These are phyloP conservation scores for Lablab purpureus DNA, from an alignment of 306 rosid species.

Conservation along the genomic window DNA sequence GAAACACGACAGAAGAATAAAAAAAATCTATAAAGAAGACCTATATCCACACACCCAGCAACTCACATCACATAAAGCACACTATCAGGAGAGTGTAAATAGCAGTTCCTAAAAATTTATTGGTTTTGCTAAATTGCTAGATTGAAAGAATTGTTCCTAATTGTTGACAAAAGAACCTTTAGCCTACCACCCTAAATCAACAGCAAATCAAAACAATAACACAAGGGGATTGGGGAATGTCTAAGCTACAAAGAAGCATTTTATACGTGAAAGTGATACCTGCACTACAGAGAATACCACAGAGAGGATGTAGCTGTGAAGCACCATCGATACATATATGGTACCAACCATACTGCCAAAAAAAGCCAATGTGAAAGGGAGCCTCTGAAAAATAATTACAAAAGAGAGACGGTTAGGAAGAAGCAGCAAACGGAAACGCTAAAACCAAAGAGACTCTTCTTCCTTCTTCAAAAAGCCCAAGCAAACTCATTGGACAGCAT, in stretches of 20 bases:
- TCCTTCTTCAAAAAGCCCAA: not conserved
- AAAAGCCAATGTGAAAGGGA: conserved; percentile 84
- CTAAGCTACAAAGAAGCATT: conserved; percentile 28
- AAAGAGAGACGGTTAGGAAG: conserved; percentile 34
- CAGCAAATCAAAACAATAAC: conserved; percentile 32
- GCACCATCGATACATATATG: conserved; percentile 96
- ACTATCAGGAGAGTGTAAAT: conserved; percentile 18
- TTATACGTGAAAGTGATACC: conserved; percentile 59
- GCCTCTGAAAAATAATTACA: conserved; percentile 70
- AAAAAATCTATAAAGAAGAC: not conserved
- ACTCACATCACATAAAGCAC: conserved; percentile 17
- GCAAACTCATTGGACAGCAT: conserved; percentile 15
- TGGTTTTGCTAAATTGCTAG: conserved; percentile 9
- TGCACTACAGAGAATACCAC: conserved; percentile 93
- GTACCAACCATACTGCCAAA: conserved; percentile 89
- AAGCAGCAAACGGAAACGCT: conserved; percentile 14
- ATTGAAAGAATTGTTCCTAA: conserved; percentile 22
- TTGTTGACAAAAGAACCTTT: not conserved
- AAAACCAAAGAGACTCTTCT: conserved; percentile 27
- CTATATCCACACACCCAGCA: conserved; percentile 19
- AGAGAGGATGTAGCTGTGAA: conserved; percentile 91
- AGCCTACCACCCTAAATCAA: conserved; percentile 32
- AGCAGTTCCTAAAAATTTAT: conserved; percentile 18
- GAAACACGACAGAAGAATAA: not conserved
- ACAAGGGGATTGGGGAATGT: not conserved